These are phyloP conservation scores for Amoebophrya sp. DNA, from an alignment of 169 alveolate genomes.

Conservation along the genomic window DNA sequence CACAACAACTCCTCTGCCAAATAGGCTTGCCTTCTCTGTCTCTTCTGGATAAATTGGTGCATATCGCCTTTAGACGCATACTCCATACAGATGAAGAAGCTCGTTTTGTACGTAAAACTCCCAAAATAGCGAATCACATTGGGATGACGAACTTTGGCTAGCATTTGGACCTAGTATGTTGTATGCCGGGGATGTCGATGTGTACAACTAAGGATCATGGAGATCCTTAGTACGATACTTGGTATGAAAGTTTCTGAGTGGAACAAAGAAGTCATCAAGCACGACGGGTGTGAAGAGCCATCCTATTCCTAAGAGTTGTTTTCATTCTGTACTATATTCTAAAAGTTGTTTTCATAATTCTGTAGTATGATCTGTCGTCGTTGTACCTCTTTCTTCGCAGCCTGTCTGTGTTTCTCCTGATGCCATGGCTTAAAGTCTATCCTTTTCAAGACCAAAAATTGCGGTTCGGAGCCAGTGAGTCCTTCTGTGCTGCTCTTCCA, in stretches of 20 bases:
- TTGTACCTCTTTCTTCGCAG: slow-evolving; percentile 9
- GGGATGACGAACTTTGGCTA: not conserved
- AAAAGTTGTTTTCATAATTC: no score
- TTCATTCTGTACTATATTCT: no score
- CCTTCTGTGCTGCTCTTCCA: not conserved
- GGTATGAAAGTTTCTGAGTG: no score
- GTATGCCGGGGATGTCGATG: not conserved
- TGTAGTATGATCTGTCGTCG: no score
- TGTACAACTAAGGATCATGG: no score
- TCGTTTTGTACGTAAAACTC: not conserved
- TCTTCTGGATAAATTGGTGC: slow-evolving; percentile 11
- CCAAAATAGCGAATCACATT: not conserved
- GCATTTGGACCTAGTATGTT: not conserved
- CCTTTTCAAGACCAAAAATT: not conserved
- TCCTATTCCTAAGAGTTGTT: no score
- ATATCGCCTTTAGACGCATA: not conserved
- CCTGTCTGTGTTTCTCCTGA: slow-evolving; percentile 1
- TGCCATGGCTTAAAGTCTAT: slow-evolving; percentile 13
- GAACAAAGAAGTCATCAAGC: no score
- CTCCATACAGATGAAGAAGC: slow-evolving; percentile 8
- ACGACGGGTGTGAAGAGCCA: no score
- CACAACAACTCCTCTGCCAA: not conserved
- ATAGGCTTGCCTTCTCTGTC: not conserved
- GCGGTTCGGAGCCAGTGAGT: not conserved
- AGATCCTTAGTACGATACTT: no score